Evolutionary conservation across 2,329 filamentous ascomycete species (phyloP).

Genomic region (Aspergillus versicolor): DNA sequence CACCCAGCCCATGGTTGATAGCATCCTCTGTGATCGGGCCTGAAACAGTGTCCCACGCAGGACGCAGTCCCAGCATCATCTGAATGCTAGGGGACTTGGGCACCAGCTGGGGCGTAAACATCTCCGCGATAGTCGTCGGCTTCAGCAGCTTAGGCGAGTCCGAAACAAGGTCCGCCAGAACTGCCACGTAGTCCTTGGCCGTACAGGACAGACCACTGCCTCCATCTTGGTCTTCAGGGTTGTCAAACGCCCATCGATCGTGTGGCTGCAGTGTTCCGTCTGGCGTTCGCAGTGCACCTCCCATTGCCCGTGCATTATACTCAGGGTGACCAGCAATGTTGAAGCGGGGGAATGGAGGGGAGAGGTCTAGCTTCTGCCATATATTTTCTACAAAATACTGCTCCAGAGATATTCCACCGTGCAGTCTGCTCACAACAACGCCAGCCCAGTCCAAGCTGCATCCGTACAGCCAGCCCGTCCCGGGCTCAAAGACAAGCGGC

Average conservation of each 20-base stretch:
- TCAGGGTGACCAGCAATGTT: background rate
- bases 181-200: background rate
- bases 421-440: constrained; percentile 1
- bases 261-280: background rate
- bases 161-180: constrained; percentile 1
- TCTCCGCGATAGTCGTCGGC: background rate
- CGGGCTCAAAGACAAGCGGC: constrained; percentile 8
- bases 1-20: constrained; percentile 8
- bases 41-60: constrained; percentile 1
- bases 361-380: background rate
- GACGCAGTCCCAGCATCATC: constrained; percentile 3
- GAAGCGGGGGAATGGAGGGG: background rate
- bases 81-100: background rate
- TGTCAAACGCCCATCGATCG: background rate
- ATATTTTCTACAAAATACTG: constrained; percentile 8
- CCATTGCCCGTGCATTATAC: background rate
- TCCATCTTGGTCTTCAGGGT: constrained; percentile 2
- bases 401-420: background rate
- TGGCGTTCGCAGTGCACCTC: background rate
- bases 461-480: constrained; percentile 4
- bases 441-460: constrained; percentile 10
- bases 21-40: constrained; percentile 1
- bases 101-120: constrained; percentile 5
- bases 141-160: background rate
- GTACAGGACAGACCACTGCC: background rate